A percentile compares a stretch with the other conserved stretches of the same genome.
Conservation (phyloP, 345 rosid genomes). For the Syzygium grande region DNA sequence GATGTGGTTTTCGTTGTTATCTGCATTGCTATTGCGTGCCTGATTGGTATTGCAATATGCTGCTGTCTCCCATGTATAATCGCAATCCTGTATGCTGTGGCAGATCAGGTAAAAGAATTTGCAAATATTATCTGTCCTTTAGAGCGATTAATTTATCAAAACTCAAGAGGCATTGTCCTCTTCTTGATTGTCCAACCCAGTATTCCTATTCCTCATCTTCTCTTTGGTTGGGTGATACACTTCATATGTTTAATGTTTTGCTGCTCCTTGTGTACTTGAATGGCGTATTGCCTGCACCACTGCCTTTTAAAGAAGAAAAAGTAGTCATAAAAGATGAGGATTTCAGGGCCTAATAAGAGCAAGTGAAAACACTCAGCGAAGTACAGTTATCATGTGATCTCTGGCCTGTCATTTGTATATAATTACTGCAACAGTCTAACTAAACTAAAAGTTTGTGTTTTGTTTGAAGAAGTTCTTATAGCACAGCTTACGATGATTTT, state of each 20-base stretch:
- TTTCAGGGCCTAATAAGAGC: neutral
- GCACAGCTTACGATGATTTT: neutral
- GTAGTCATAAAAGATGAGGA: neutral
- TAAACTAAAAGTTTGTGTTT: neutral
- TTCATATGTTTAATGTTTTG: neutral
- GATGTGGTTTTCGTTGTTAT: constrained; percentile 76
- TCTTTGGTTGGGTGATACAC: neutral
- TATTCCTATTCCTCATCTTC: neutral
- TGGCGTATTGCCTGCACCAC: neutral
- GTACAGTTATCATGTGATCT: neutral
- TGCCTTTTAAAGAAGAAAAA: neutral
- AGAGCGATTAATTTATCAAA: neutral
- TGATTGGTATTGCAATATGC: constrained; percentile 83
- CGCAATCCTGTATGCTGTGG: constrained; percentile 69
- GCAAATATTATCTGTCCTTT: neutral
- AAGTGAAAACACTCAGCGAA: neutral
- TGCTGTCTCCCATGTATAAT: constrained; percentile 94
- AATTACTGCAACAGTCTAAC: neutral
- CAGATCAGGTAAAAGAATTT: constrained; percentile 54
- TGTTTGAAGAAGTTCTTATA: neutral
- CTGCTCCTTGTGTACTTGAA: neutral
- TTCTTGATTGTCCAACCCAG: neutral
- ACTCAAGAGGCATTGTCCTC: neutral
- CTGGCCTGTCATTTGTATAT: neutral
- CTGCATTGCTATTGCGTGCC: constrained; percentile 65